Conservation (phyloP, 306 rosid species). For the Vigna trinervia region DNA sequence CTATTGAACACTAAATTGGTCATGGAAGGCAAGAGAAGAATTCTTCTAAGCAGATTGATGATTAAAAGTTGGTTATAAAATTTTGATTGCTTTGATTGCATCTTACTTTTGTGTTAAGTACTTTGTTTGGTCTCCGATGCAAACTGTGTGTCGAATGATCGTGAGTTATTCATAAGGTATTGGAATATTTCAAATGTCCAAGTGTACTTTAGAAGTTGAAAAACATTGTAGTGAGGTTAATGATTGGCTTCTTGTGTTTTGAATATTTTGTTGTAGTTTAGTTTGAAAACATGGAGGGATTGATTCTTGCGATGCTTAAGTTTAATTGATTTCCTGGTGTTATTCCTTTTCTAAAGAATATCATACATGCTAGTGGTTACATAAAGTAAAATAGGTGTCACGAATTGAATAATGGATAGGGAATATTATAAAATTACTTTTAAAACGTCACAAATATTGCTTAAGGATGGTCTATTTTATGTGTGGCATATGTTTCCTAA, state of each 20-base stretch:
- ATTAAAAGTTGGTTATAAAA: slow-evolving; percentile 87
- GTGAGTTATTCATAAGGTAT: not conserved
- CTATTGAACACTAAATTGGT: slow-evolving; percentile 57
- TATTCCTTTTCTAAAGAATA: not conserved
- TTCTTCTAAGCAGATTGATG: slow-evolving; percentile 61
- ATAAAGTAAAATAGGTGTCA: too few relatives aligned
- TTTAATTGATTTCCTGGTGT: not conserved
- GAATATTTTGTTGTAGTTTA: slow-evolving; percentile 6
- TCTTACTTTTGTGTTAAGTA: slow-evolving; percentile 27
- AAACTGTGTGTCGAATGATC: slow-evolving; percentile 13
- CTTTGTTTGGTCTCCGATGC: slow-evolving; percentile 23
- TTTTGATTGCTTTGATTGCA: slow-evolving; percentile 55
- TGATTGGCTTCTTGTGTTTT: slow-evolving; percentile 25
- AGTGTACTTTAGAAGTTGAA: slow-evolving; percentile 10
- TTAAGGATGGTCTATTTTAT: too few relatives aligned
- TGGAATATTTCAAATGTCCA: slow-evolving; percentile 16
- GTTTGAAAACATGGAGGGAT: slow-evolving; percentile 7
- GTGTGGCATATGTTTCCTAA: too few relatives aligned
- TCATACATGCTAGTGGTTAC: too few relatives aligned
- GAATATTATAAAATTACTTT: too few relatives aligned
- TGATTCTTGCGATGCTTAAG: not conserved
- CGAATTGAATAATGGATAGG: too few relatives aligned
- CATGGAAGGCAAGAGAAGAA: slow-evolving; percentile 93
- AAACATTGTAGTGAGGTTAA: slow-evolving; percentile 24
- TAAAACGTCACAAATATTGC: too few relatives aligned